phyloP scores from a whole-genome alignment of 805 yeast species.

The Tetrapisispora taiwanensis region DNA sequence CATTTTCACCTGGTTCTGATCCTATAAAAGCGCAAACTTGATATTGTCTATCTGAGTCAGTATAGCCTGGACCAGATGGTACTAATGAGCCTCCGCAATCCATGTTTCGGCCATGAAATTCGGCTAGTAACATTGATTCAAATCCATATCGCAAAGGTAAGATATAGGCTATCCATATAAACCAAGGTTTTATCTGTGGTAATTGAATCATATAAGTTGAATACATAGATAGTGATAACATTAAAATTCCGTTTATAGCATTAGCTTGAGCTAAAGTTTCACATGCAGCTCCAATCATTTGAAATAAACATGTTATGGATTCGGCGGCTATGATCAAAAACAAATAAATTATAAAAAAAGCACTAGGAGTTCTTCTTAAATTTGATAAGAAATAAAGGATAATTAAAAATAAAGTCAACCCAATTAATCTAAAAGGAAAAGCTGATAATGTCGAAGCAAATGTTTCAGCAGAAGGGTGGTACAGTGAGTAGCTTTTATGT shows the following conservation, averaged over 20 bases:
- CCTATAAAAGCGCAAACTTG: conserved; percentile 54
- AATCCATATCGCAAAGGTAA: conserved; percentile 47
- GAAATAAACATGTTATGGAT: conserved; percentile 34
- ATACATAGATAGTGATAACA: conserved; percentile 43
- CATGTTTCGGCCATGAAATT: conserved; percentile 22
- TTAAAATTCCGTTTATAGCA: conserved; percentile 43
- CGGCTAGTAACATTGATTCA: conserved; percentile 39
- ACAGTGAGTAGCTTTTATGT: conserved; percentile 62
- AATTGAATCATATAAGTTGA: conserved; percentile 54
- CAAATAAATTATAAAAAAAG: conserved; percentile 43
- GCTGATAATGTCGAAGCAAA: conserved; percentile 51
- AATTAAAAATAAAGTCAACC: conserved; percentile 37
- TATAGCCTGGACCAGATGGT: conserved; percentile 50
- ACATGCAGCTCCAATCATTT: conserved; percentile 41
- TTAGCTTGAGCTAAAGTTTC: conserved; percentile 44
- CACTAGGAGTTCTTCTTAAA: conserved; percentile 41
- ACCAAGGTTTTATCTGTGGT: conserved; percentile 55
- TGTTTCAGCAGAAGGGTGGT: conserved; percentile 71
- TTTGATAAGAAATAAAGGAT: conserved; percentile 50
- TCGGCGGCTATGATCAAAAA: conserved; percentile 26
- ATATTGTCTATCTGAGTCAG: conserved; percentile 28
- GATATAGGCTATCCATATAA: conserved; percentile 48
- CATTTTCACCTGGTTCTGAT: conserved; percentile 41
- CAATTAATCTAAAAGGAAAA: conserved; percentile 49
- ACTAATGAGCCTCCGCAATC: conserved; percentile 30